phyloP scores from a whole-genome alignment of 164 flowering plant species.

The Liquidambar formosana region DNA sequence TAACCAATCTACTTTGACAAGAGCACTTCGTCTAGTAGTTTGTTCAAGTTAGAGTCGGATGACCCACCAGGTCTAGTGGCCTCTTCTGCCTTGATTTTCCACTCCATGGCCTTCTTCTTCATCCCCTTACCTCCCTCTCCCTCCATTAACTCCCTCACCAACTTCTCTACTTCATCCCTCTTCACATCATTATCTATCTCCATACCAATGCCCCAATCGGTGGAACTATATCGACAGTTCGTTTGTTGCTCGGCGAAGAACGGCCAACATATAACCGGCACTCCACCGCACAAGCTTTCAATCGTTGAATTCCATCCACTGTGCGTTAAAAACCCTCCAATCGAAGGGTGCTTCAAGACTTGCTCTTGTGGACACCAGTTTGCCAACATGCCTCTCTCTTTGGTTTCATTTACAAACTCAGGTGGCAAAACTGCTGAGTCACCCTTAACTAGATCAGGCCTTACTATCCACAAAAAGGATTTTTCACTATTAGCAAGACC shows the following conservation, averaged over 20 bases:
- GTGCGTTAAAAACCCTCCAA: slow-evolving; percentile 40
- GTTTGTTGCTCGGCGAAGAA: slow-evolving; percentile 30
- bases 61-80: slow-evolving; percentile 17
- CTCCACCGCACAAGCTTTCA: slow-evolving; percentile 27
- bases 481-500: slow-evolving; percentile 41
- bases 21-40: slow-evolving; percentile 21
- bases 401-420: slow-evolving; percentile 13
- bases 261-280: slow-evolving; percentile 38
- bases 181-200: slow-evolving; percentile 22
- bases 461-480: slow-evolving; percentile 21
- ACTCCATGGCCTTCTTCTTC: slow-evolving; percentile 16
- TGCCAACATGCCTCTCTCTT: slow-evolving; percentile 20
- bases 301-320: slow-evolving; percentile 39
- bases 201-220: slow-evolving; percentile 28
- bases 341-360: slow-evolving; percentile 35
- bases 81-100: slow-evolving; percentile 14
- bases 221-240: slow-evolving; percentile 21
- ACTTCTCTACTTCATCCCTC: slow-evolving; percentile 24
- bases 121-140: slow-evolving; percentile 26
- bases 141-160: slow-evolving; percentile 22
- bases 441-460: slow-evolving; percentile 22
- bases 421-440: slow-evolving; percentile 3
- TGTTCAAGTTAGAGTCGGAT: slow-evolving; percentile 21
- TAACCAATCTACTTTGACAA: too few relatives aligned
- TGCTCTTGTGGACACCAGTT: slow-evolving; percentile 42